Base-by-base conservation (phyloP, 495 filamentous ascomycete genomes). In the Achaetomiella virescens region DNA sequence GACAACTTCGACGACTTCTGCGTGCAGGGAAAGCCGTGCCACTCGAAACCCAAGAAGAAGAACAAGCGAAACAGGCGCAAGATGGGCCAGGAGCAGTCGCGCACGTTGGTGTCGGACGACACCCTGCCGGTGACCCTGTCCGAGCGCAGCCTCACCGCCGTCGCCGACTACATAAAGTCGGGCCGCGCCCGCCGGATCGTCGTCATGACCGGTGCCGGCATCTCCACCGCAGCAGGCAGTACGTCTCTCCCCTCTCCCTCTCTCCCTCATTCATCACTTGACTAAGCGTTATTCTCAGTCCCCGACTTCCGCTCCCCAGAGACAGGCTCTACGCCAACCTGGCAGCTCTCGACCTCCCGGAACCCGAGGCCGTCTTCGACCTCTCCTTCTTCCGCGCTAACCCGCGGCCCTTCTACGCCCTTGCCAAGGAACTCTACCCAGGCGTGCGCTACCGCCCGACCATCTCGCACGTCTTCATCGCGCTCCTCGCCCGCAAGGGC, bases 381-480 rank as follows among this genome's bases (percentile, higher is more conserved):
- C 90, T 97, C 48, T 70, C 68, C 48, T 97, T 88, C 74, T 98
- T 98, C 77, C 77, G 84, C 43, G 52, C 81, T 27, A 89, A 96
- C 66, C 93, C 93, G 0, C 73, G 79, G 21, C 91, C 95, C 0
- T 98, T 98, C 76, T 98, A 97, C 72, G 81, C 85, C 1, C 77
- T 98, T 22, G 91, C 92, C 21, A 84, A 85, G 56, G 91, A 97
- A 66, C 78, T 98, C 11, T 95, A 95, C 67, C 95, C 93, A 0
- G 95, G 91, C n/a, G 83, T 45, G 12, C 54, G 85, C 61, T 96
- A 87, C 75, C 78, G 83, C 52, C 95, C 95, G 2, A 97, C 91
- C 3, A 73, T 95, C 52, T 82, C 88, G 3, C 91, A 96, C 69
- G 82, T 79, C n/a, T 96, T 96, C 68, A 82, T 96, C 62, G 78